A percentile compares a stretch with the other conserved stretches of the same genome.
These are phyloP conservation scores for Starmera amethionina DNA, from an alignment of 805 yeast species.

Conservation along the genomic window DNA sequence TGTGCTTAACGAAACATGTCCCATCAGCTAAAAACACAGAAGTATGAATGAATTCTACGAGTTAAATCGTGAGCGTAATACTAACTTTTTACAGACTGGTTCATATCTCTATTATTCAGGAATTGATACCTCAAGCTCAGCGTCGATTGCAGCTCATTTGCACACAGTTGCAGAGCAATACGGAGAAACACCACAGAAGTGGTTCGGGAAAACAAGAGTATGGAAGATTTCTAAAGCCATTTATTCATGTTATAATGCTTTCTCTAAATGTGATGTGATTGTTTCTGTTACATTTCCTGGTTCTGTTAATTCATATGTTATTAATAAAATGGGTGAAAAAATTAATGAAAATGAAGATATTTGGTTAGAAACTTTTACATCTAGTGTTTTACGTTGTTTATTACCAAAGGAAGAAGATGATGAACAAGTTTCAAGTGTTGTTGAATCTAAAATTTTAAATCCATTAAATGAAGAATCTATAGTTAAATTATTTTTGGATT, in stretches of 20 bases:
- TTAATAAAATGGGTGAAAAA: constrained; percentile 36
- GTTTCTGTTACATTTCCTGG: constrained; percentile 75
- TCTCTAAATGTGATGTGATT: constrained; percentile 55
- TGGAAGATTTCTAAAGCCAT: constrained; percentile 67
- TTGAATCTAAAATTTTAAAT: constrained; percentile 75
- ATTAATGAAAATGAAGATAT: constrained; percentile 38
- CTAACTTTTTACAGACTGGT: constrained; percentile 30
- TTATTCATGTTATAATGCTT: constrained; percentile 66
- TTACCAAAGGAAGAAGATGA: constrained; percentile 65
- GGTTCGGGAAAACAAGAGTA: constrained; percentile 70
- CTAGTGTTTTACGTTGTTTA: constrained; percentile 68
- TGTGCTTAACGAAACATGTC: constrained; percentile 44
- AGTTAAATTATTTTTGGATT: constrained; percentile 46
- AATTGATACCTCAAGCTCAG: constrained; percentile 63
- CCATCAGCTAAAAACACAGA: constrained; percentile 41
- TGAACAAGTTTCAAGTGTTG: constrained; percentile 59
- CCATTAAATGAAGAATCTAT: constrained; percentile 49
- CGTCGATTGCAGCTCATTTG: constrained; percentile 68
- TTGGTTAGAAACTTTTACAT: constrained; percentile 44
- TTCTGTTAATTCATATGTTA: constrained; percentile 44
- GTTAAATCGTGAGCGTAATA: no score
- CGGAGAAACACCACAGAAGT: constrained; percentile 51
- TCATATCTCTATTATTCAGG: constrained; percentile 71
- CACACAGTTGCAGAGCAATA: constrained; percentile 60
- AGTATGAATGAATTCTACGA: constrained; percentile 1